These are phyloP conservation scores for Porcisia deanei DNA, from an alignment of 208 protist species.

Conservation along the genomic window DNA sequence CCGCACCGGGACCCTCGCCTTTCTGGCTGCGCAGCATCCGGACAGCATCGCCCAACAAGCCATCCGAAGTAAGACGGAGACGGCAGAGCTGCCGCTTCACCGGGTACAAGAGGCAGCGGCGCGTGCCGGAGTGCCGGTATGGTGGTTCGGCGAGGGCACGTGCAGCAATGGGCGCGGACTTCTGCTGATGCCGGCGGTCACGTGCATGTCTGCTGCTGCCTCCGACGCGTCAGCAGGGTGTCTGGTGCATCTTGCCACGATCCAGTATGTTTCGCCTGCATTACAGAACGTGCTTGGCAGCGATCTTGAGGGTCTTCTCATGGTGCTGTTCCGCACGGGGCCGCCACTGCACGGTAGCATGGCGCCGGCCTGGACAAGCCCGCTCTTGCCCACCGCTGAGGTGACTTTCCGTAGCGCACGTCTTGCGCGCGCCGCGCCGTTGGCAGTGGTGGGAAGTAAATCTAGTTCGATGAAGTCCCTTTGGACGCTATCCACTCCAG, in stretches of 20 bases:
- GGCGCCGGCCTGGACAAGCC: conserved; percentile 48
- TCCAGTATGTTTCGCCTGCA: conserved; percentile 63
- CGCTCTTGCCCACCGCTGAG: conserved; percentile 55
- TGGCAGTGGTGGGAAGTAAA: not conserved
- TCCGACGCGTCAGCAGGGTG: conserved; percentile 16
- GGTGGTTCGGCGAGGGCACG: conserved; percentile 70
- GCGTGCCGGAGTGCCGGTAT: conserved; percentile 42
- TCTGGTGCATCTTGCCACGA: conserved; percentile 35
- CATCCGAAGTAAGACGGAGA: conserved; percentile 14
- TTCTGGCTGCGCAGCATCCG: conserved; percentile 24
- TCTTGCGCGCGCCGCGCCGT: conserved; percentile 11
- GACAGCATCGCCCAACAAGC: not conserved
- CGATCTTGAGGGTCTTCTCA: conserved; percentile 30
- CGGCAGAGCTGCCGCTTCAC: conserved; percentile 24
- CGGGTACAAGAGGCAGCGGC: conserved; percentile 36
- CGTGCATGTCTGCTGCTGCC: not conserved
- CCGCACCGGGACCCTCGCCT: conserved; percentile 41
- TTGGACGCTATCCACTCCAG: conserved; percentile 26
- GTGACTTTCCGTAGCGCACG: conserved; percentile 23
- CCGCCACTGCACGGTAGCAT: conserved; percentile 59
- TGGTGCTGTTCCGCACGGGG: conserved; percentile 44
- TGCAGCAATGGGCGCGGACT: conserved; percentile 79
- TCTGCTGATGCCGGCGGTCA: conserved; percentile 31
- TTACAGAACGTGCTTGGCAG: conserved; percentile 53
- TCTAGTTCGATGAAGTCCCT: not conserved